A percentile compares a stretch with the other conserved stretches of the same genome.
phyloP scores from a whole-genome alignment of 2,329 filamentous ascomycete species.

The Verticillium zaregamsianum region DNA sequence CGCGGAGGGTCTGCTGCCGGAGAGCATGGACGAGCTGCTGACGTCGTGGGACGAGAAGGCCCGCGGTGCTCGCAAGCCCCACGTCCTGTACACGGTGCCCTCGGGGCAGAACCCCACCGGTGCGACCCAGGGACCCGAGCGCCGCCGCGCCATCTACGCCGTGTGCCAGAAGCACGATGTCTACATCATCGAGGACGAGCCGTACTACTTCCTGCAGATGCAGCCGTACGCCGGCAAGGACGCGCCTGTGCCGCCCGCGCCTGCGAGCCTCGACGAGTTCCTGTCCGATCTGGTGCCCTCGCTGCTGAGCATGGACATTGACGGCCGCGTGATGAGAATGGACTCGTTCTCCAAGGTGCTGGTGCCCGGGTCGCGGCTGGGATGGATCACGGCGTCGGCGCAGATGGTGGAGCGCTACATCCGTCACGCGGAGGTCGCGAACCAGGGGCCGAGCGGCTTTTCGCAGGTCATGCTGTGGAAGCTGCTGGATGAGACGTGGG shows the following conservation, averaged over 20 bases:
- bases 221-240: conserved; percentile 54
- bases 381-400: conserved; percentile 85
- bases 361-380: conserved; percentile 73
- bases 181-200: conserved; percentile 87
- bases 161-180: conserved; percentile 81
- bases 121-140: conserved; percentile 66
- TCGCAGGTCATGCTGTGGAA: conserved; percentile 83
- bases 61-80: conserved; percentile 44
- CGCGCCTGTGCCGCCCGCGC: conserved; percentile 39
- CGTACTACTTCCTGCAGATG: conserved; percentile 93
- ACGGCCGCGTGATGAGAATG: conserved; percentile 84
- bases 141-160: conserved; percentile 69
- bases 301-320: conserved; percentile 73
- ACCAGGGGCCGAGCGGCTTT: conserved; percentile 81
- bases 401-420: conserved; percentile 81
- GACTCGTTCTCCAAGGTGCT: conserved; percentile 94
- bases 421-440: conserved; percentile 77
- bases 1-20: conserved; percentile 48
- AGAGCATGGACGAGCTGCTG: conserved; percentile 47
- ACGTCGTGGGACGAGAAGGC: conserved; percentile 42
- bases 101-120: conserved; percentile 92
- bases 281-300: conserved; percentile 69
- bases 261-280: conserved; percentile 66
- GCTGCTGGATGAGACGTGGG: conserved; percentile 90
- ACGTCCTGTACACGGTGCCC: conserved; percentile 56